phyloP scores from a whole-genome alignment of 306 rosid species.

The Cucurbita pepo region DNA sequence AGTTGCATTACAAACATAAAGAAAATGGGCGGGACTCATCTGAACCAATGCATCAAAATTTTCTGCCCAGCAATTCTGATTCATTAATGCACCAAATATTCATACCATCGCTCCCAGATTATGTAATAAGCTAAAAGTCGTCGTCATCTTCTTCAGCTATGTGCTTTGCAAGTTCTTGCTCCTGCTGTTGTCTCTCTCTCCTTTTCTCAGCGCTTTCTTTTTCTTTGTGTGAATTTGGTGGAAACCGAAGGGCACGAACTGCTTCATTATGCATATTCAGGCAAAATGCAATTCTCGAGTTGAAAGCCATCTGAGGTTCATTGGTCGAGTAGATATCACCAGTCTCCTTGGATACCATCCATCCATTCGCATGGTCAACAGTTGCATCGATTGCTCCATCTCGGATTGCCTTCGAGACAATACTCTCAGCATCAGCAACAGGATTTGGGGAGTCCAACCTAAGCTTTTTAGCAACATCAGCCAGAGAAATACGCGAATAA shows the following conservation, averaged over 20 bases:
- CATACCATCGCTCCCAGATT: not conserved
- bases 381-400: slow-evolving; percentile 60
- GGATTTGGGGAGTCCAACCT: slow-evolving; percentile 51
- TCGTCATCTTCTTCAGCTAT: slow-evolving; percentile 45
- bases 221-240: slow-evolving; percentile 39
- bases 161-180: slow-evolving; percentile 43
- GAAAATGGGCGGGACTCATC: not conserved
- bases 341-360: slow-evolving; percentile 93
- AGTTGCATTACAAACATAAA: not conserved
- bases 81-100: not conserved
- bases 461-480: slow-evolving; percentile 78
- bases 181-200: slow-evolving; percentile 43
- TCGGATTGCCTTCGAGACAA: slow-evolving; percentile 93
- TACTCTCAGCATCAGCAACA: slow-evolving; percentile 70
- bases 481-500: slow-evolving; percentile 82
- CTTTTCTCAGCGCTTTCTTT: slow-evolving; percentile 46
- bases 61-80: not conserved
- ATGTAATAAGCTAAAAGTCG: slow-evolving; percentile 16
- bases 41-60: not conserved
- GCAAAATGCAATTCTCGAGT: slow-evolving; percentile 89
- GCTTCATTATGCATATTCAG: slow-evolving; percentile 91
- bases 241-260: slow-evolving; percentile 55
- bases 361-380: slow-evolving; percentile 65
- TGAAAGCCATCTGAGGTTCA: slow-evolving; percentile 83
- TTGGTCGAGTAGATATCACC: slow-evolving; percentile 85